A percentile compares a stretch with the other conserved stretches of the same genome.
These are phyloP conservation scores for Sequoiadendron giganteum DNA, from an alignment of 75 land plant genomes.

Conservation along the genomic window DNA sequence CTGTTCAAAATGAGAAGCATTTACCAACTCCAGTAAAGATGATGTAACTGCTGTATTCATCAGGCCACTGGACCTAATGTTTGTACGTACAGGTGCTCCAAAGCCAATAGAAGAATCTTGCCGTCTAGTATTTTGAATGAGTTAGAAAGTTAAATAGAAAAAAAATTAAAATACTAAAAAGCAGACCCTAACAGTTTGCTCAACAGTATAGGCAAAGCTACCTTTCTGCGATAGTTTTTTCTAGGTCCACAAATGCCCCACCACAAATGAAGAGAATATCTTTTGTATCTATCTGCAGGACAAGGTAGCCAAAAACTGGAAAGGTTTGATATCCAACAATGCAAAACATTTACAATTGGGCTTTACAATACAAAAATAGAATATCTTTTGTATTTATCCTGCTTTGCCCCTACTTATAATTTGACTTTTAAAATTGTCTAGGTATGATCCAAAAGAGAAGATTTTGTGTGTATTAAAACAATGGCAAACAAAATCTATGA, in stretches of 20 bases:
- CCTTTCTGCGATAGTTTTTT: constrained; percentile 91
- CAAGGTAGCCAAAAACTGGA: constrained; percentile 1
- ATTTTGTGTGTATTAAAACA: neutral
- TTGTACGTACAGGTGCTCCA: constrained; percentile 91
- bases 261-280: constrained; percentile 92
- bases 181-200: neutral
- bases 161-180: too few species aligned
- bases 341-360: neutral
- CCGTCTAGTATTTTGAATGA: constrained; percentile 39
- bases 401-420: neutral
- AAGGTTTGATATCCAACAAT: neutral
- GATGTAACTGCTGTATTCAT: constrained; percentile 65
- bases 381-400: neutral
- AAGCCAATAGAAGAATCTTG: constrained; percentile 89
- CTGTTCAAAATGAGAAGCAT: constrained; percentile 2
- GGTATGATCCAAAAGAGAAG: neutral
- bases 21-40: constrained; percentile 69
- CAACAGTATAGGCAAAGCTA: constrained; percentile 16
- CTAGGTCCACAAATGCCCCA: constrained; percentile 87
- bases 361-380: too few species aligned
- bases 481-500: too few species aligned
- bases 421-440: neutral
- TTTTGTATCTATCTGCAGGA: constrained; percentile 78
- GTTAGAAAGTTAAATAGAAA: constrained; percentile 2
- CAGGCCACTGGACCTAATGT: constrained; percentile 61